Evolutionary conservation across 2,329 filamentous ascomycete genomes (phyloP).

Genomic region (Blumeria graminis): DNA sequence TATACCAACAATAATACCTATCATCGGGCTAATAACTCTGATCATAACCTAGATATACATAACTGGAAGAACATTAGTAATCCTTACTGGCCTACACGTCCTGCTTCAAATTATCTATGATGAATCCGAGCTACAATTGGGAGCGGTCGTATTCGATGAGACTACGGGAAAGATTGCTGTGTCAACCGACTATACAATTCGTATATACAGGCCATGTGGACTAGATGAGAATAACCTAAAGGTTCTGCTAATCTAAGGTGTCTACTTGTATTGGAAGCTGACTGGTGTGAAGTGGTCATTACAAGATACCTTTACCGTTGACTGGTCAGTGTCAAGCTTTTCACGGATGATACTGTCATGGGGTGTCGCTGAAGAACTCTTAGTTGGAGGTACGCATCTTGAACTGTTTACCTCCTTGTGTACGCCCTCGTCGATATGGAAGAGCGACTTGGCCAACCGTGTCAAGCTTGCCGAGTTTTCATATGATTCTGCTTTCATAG

Average conservation of each 20-base stretch:
- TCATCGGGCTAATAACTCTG: not conserved
- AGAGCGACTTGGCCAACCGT: constrained; percentile 44
- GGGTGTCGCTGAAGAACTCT: constrained; percentile 65
- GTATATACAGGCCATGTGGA: constrained; percentile 56
- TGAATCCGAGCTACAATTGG: constrained; percentile 37
- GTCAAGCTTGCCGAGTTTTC: constrained; percentile 57
- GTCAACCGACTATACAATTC: constrained; percentile 39
- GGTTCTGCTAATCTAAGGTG: constrained; percentile 22
- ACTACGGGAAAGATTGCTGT: constrained; percentile 64
- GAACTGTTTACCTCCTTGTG: constrained; percentile 36
- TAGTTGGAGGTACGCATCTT: constrained; percentile 48
- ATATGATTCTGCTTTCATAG: constrained; percentile 69
- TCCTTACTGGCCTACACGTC: constrained; percentile 49
- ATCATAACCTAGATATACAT: constrained; percentile 45
- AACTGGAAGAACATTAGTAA: constrained; percentile 65
- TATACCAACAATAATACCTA: too few species aligned
- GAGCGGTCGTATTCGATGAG: constrained; percentile 63
- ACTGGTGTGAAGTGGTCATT: constrained; percentile 29
- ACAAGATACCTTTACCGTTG: constrained; percentile 32
- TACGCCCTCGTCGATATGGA: constrained; percentile 41
- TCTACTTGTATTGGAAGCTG: constrained; percentile 4
- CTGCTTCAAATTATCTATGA: constrained; percentile 83
- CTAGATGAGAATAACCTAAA: constrained; percentile 45
- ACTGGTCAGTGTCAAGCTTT: constrained; percentile 16
- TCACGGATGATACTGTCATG: constrained; percentile 46